phyloP scores from a whole-genome alignment of 2,329 filamentous ascomycete species.

The Colletotrichum chrysophilum region DNA sequence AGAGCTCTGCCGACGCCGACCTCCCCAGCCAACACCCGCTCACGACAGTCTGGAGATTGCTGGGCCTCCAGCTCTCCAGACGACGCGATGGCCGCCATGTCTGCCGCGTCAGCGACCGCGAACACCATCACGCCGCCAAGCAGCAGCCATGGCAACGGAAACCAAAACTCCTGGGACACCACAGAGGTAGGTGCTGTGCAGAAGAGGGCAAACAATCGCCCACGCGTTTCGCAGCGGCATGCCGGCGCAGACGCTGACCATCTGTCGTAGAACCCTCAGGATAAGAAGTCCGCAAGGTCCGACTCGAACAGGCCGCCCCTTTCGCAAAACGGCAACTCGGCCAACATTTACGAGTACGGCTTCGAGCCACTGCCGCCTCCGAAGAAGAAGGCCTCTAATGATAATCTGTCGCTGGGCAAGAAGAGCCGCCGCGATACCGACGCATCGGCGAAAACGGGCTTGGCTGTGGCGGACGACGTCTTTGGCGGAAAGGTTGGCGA shows the following conservation, averaged over 20 bases:
- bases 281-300: slow-evolving; percentile 18
- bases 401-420: slow-evolving; percentile 30
- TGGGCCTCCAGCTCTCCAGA: slow-evolving; percentile 19
- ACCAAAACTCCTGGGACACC: slow-evolving; percentile 49
- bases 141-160: slow-evolving; percentile 55
- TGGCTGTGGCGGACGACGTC: slow-evolving; percentile 32
- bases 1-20: background rate
- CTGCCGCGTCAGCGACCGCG: slow-evolving; percentile 52
- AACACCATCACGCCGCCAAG: slow-evolving; percentile 53
- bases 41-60: slow-evolving; percentile 14
- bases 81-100: slow-evolving; percentile 56
- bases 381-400: slow-evolving; percentile 41
- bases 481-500: slow-evolving; percentile 21
- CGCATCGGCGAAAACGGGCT: slow-evolving; percentile 2
- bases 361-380: slow-evolving; percentile 25
- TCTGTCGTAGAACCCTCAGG: slow-evolving; percentile 22
- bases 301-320: slow-evolving; percentile 21
- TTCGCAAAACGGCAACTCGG: slow-evolving; percentile 26
- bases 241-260: background rate
- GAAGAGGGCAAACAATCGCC: background rate
- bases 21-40: background rate
- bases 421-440: slow-evolving; percentile 24
- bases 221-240: background rate
- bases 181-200: slow-evolving; percentile 40
- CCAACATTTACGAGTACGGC: slow-evolving; percentile 22